Base-by-base conservation (phyloP, 371 early-diverging fungal species). In the Mucor piriformis region DNA sequence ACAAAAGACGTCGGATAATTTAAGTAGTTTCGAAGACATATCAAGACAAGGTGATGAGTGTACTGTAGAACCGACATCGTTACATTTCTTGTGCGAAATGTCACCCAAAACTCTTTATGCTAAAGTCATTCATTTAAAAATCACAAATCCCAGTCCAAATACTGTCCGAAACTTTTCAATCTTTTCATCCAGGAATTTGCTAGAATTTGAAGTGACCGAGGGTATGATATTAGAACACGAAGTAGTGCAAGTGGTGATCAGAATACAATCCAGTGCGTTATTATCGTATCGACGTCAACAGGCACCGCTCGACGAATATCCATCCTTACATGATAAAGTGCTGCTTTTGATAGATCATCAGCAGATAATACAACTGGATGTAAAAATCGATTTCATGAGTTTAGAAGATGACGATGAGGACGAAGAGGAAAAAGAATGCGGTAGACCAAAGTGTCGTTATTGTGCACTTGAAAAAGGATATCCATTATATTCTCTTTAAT, bases 381-480 rank as follows among this genome's bases (percentile, higher is more conserved):
- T 59, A 0, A n/a, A 16, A 1, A 44, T 59, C 7, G 59, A 59
- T 37, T 59, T 51, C 24, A 51, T 51, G 1, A 15, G 18, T 23
- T 40, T 50, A 2, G 37, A 62, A 27, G 52, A 50, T 21, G 32
- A 60, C 4, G 54, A 54, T 2, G 46, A 46, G 1, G 25, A 57
- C 0, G 13, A 27, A 24, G 38, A 57, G 40, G 20, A 43, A n/a
- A 37, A 33, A 49, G 42, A 42, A 18, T 42, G 42, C 42, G 42
- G 18, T 42, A 52, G 59, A 43, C 64, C 64, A 4, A 54, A 64
- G 49, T 64, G 64, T 27, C 47, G 46, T 6, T 64, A 38, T 23
- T 64, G 64, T 54, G 59, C 59, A 7, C 20, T 64, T 24, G 64
- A 64, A 58, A 52, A 57, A 35, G 64, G 64, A 23, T 64, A 53